A percentile compares a stretch with the other conserved stretches of the same genome.
Conservation (phyloP, 2,329 filamentous ascomycete species). For the Colletotrichum simmondsii region DNA sequence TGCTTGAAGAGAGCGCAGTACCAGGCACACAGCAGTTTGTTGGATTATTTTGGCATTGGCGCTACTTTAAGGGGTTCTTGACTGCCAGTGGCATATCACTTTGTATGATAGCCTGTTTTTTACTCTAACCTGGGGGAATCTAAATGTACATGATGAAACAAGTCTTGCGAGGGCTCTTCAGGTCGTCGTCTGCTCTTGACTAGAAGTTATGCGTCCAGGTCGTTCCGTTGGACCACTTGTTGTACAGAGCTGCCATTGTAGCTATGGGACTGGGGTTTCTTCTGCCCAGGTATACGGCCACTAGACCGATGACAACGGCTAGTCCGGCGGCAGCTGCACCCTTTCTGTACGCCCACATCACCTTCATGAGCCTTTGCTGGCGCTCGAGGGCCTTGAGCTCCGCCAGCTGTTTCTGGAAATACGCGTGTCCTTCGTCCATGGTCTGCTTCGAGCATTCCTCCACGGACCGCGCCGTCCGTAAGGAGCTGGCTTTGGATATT, state of each 20-base stretch:
- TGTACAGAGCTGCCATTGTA: constrained; percentile 33
- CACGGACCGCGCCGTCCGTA: constrained; percentile 80
- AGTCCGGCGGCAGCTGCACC: constrained; percentile 71
- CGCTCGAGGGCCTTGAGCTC: constrained; percentile 77
- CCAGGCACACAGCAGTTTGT: not conserved
- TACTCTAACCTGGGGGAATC: not conserved
- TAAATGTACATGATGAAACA: constrained; percentile 12
- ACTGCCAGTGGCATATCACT: constrained; percentile 19
- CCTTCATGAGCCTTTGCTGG: constrained; percentile 58
- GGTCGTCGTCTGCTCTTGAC: not conserved
- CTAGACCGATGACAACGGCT: constrained; percentile 73
- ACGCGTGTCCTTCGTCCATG: constrained; percentile 71
- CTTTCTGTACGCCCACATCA: constrained; percentile 73
- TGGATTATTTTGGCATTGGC: constrained; percentile 4
- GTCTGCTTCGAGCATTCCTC: constrained; percentile 63
- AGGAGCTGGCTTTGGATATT: constrained; percentile 80
- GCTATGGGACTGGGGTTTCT: constrained; percentile 49
- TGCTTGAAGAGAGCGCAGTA: constrained; percentile 36
- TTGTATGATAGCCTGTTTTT: not conserved
- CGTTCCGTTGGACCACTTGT: constrained; percentile 33
- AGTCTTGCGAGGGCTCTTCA: not conserved
- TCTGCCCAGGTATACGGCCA: constrained; percentile 74
- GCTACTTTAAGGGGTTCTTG: constrained; percentile 27
- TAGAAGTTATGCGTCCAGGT: constrained; percentile 31
- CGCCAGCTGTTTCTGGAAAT: constrained; percentile 77